Percentiles rank a stretch among this genome's conserved stretches.
Evolutionary conservation across 139 green algal genomes (phyloP).

Genomic region (Chlorella sp.): DNA sequence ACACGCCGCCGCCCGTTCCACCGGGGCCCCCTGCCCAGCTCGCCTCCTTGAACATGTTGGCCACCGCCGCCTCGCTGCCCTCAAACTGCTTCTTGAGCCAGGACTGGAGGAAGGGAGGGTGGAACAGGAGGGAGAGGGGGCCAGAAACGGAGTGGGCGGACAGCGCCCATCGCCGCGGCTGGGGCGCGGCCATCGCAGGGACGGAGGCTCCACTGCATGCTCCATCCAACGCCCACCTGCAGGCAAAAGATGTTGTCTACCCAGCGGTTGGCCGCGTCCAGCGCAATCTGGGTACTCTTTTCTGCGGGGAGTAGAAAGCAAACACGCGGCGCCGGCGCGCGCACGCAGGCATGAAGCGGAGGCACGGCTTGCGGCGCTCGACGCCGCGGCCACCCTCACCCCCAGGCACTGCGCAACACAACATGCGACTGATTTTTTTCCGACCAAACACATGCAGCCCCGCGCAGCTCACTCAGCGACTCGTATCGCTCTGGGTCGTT

Average conservation of each 20-base stretch:
- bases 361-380: neutral
- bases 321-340: neutral
- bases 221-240: neutral
- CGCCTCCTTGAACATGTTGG: conserved; percentile 18
- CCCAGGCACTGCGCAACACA: neutral
- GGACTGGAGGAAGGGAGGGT: neutral
- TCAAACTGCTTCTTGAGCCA: conserved; percentile 76
- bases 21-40: no score
- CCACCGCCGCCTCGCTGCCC: conserved; percentile 42
- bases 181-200: neutral
- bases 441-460: neutral
- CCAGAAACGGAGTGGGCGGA: neutral
- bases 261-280: conserved; percentile 75
- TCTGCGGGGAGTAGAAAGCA: conserved; percentile 4
- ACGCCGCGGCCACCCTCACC: neutral
- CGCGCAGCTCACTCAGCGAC: conserved; percentile 31
- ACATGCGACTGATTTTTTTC: neutral
- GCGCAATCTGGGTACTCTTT: conserved; percentile 29
- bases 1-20: no score
- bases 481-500: conserved; percentile 63
- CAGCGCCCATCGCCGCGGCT: neutral
- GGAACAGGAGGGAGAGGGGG: neutral
- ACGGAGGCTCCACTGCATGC: neutral
- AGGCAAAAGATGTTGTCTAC: conserved; percentile 55
- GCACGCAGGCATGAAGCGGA: neutral